Evolutionary conservation across 176 grass and related monocot species (phyloP), one percentile per base, ranked within the genome.

Genomic region (Areca catechu): DNA sequence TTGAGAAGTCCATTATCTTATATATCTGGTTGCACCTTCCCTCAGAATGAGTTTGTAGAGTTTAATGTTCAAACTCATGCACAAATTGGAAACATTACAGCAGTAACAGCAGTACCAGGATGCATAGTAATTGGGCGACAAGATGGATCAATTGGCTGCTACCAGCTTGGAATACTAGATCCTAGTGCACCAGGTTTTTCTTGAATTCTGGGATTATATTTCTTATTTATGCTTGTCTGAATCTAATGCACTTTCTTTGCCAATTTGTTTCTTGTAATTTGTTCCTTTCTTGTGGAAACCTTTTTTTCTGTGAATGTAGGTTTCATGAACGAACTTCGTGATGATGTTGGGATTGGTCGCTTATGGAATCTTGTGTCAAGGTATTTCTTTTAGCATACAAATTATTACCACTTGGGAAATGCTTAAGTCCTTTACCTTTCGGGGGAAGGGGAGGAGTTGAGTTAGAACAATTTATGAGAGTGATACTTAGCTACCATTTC

Each of bases 351-450:
- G 37, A 88, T 97, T 43, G 92, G 92, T 18, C 92, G 83, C 54
- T 59, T 97, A 24, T 88, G 92, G 86, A 88, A 75, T 82, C 80
- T 97, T n/a, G 62, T 97, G 80, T 91, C 83, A 16, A 97, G 86
- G 92, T 97, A 82, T 55, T 68, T 76, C 27, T 76, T 70, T 71
- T 60, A 17, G 48, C 25, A 16, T 50, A 34, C 34, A 43, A 43
- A 43, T 14, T 43, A 14, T 12, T 43, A 43, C 34, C 34, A 14
- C 9, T 3, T 43, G 34, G 34, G 10, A 43, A 43, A 43, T 43
- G 34, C 34, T 43, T 14, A 43, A 43, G 9, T 43, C 34, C 2
- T 43, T 43, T 43, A 14, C 34, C 34, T 43, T 14, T 43, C 1
- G 10, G 9, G 9, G 34, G 1, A 43, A 12, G 34, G 34, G 34